Evolutionary conservation across 208 protist species (phyloP).

Genomic region (Trypanosoma grayi): DNA sequence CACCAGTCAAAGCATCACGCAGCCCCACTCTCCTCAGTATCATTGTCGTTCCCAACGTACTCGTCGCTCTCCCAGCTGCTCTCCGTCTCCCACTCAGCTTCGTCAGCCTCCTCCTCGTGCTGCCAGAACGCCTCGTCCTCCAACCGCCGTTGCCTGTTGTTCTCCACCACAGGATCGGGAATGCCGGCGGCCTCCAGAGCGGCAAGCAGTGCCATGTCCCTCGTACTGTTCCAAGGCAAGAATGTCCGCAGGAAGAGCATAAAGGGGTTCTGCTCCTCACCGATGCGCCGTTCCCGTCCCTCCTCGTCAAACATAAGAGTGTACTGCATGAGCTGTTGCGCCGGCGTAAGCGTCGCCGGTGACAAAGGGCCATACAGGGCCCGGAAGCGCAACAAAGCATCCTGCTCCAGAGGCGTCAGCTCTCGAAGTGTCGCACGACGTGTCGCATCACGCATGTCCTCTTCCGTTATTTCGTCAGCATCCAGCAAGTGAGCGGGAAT

Average conservation of each 20-base stretch:
- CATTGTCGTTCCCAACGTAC: not conserved
- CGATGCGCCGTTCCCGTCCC: conserved; percentile 1
- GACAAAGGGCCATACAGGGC: conserved; percentile 30
- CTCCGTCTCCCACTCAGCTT: conserved; percentile 19
- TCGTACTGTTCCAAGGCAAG: conserved; percentile 24
- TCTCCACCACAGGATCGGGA: conserved; percentile 25
- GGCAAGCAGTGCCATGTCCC: conserved; percentile 27
- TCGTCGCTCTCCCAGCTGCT: conserved; percentile 18
- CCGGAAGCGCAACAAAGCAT: conserved; percentile 35
- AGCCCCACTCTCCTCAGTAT: not conserved
- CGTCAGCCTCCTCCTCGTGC: not conserved
- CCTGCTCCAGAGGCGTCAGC: conserved; percentile 19
- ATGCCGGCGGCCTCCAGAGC: conserved; percentile 25
- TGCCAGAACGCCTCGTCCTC: conserved; percentile 22
- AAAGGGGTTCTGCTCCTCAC: conserved; percentile 14
- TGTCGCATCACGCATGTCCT: conserved; percentile 24
- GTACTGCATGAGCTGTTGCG: conserved; percentile 19
- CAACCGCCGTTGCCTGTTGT: conserved; percentile 1
- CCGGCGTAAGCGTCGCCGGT: conserved; percentile 5
- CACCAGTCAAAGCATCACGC: not conserved
- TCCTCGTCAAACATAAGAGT: conserved; percentile 25
- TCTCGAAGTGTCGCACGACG: not conserved
- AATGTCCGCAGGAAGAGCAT: conserved; percentile 28
- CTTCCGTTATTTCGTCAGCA: conserved; percentile 18
- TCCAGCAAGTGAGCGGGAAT: conserved; percentile 55